Conservation (phyloP, 2,329 filamentous ascomycete genomes). For the Fusarium longipes region DNA sequence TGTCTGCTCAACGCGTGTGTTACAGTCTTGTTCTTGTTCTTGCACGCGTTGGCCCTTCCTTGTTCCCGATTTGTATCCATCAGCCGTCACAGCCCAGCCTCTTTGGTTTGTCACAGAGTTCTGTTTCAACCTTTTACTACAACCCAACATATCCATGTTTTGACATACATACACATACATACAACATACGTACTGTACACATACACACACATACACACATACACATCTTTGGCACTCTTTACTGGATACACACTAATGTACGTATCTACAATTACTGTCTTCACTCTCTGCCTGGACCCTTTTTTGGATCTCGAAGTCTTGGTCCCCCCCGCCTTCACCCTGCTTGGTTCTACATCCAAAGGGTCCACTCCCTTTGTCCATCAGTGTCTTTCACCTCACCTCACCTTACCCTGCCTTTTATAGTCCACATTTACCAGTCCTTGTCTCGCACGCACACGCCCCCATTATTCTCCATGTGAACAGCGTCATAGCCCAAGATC, state of each 20-base stretch:
- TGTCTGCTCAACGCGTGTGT: conserved; percentile 35
- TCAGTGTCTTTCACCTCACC: conserved; percentile 27
- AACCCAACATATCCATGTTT: conserved; percentile 8
- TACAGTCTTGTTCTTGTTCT: conserved; percentile 25
- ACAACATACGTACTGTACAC: neutral
- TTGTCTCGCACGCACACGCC: conserved; percentile 41
- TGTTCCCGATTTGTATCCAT: conserved; percentile 32
- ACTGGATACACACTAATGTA: conserved; percentile 31
- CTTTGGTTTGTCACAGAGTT: conserved; percentile 10
- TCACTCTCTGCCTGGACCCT: neutral
- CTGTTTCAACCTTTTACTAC: conserved; percentile 20
- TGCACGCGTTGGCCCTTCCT: conserved; percentile 36
- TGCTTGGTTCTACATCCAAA: conserved; percentile 27
- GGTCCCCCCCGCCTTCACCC: conserved; percentile 13
- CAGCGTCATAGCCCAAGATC: conserved; percentile 60
- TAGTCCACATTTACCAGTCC: conserved; percentile 39
- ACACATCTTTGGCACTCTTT: conserved; percentile 27
- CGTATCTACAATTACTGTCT: conserved; percentile 16
- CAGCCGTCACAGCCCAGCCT: conserved; percentile 23
- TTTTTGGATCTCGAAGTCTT: conserved; percentile 30
- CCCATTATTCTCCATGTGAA: conserved; percentile 39
- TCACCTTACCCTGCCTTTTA: conserved; percentile 26
- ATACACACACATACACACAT: neutral
- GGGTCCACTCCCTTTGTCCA: conserved; percentile 39
- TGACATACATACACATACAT: neutral